Evolutionary conservation across 257 asterid species (phyloP), one percentile per base, ranked within the genome.

Genomic region (Cruciata laevipes): DNA sequence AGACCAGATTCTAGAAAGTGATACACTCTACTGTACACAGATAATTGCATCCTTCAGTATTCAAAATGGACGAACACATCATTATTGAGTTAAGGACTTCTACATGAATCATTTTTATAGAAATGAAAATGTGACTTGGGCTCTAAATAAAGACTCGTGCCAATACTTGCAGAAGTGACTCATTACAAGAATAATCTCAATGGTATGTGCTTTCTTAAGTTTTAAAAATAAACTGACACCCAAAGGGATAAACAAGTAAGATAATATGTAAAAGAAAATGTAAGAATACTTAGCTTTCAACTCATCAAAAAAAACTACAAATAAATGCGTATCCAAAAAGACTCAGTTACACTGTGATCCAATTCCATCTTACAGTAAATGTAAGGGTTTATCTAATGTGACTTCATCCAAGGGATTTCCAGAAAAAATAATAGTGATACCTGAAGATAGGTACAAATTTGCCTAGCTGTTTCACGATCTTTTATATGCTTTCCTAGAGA

Each of bases 401-500:
- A 66, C 49, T 25, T 44, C 14, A n/a, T 60, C 59, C 13, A 3
- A 27, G 33, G 31, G 7, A 9, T 17, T 49, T 51, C 49, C 49
- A 31, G 23, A 5, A 18, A 47, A 66, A 66, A 17, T 14, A 9
- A 66, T 18, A 51, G 24, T 31, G 59, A 71, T 66, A 93, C 99
- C 99, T 90, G 97, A 71, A 93, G 95, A n/a, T 79, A 77, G 60
- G 69, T 76, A 77, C 89, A 80, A 44, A 93, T 83, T 80, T 84
- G 96, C 79, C 83, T 85, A 60, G 97, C 99, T 74, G 79, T 69
- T 42, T 88, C 84, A 20, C 92, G 89, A 74, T 93, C 99, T 81
- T 93, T 93, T 59, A 81, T 83, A 59, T 85, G 83, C 89, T 93
- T 93, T 70, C 97, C 99, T 32, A 93, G 82, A 53, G 96, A 85